Base-by-base conservation (phyloP, 2,329 filamentous ascomycete species). In the Arthrobotrys conoides region DNA sequence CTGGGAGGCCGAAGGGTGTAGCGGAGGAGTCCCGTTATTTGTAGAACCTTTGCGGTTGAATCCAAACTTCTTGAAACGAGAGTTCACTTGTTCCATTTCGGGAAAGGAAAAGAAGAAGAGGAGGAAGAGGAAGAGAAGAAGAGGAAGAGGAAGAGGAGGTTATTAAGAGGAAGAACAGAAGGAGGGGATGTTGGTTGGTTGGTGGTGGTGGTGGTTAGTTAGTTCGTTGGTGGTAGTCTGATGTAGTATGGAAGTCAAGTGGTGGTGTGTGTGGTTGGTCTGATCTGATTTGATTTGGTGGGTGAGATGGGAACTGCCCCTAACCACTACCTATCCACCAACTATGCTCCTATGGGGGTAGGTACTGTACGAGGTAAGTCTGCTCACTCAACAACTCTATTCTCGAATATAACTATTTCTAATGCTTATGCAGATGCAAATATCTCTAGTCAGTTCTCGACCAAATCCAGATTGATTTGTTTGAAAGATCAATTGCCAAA, bases 11-110 rank as follows among this genome's bases (percentile, higher is more conserved):
- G 76, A 79, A 22, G 73, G 73, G 53, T 77, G 73, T 24, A 77
- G 67, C 51, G 68, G 76, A 83, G 85, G 76, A 41, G 38, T 41
- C 16, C 55, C 57, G 76, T 73, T 73, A 66, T 79, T 72, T 69
- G 68, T 72, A 73, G 76, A 79, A 24, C 48, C 84, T 84, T 86
- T 86, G 82, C 84, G 84, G 83, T 84, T 84, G 83, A 87, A 87
- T 83, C 84, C 85, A 82, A 87, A 84, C 81, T 84, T 85, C 83
- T 86, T 87, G 80, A 87, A 85, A 82, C 86, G 85, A 83, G 86
- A 86, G 84, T 84, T 87, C 86, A 88, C 87, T 83, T 85, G 84
- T 84, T 87, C 86, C 84, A 86, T 85, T 64, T 75, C 78, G 70
- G 75, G 59, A 72, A 68, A 67, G 57, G 75, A 63, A 44, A 18